Conservation (phyloP, 2,329 filamentous ascomycete species). For the Ambrosiella cleistominuta region DNA sequence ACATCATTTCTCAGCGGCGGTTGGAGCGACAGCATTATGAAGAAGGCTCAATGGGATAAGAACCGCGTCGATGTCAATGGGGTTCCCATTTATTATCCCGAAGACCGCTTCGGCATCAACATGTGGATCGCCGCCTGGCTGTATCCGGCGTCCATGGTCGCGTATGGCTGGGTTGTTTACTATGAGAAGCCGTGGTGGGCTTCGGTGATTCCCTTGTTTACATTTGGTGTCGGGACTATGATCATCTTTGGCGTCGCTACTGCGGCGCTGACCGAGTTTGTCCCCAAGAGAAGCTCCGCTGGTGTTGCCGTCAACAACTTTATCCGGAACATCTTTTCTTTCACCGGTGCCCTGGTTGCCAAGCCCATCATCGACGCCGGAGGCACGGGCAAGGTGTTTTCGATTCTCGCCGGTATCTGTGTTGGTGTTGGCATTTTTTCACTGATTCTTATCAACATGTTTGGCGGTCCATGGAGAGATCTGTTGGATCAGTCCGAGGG, state of each 20-base stretch:
- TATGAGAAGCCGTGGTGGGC: constrained; percentile 49
- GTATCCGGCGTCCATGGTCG: constrained; percentile 52
- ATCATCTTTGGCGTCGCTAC: constrained; percentile 59
- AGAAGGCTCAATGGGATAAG: constrained; percentile 52
- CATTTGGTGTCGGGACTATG: constrained; percentile 65
- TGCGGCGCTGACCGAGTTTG: constrained; percentile 75
- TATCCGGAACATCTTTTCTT: constrained; percentile 60
- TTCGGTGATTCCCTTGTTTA: constrained; percentile 46
- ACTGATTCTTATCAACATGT: constrained; percentile 43
- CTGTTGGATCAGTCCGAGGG: constrained; percentile 35
- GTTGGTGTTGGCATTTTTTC: constrained; percentile 38
- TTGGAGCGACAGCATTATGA: constrained; percentile 73
- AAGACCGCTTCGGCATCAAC: constrained; percentile 71
- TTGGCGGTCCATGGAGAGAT: constrained; percentile 44
- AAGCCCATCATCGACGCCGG: constrained; percentile 54
- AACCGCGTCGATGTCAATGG: constrained; percentile 51
- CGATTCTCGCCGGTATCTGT: constrained; percentile 33
- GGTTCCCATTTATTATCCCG: constrained; percentile 49
- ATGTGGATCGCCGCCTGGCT: constrained; percentile 56
- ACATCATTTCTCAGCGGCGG: constrained; percentile 52
- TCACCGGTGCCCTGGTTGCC: constrained; percentile 50
- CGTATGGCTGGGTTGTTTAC: constrained; percentile 60
- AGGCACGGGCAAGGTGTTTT: constrained; percentile 62
- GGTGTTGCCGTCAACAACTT: constrained; percentile 74
- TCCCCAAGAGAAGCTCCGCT: constrained; percentile 50